Conservation (phyloP, 2,329 filamentous ascomycete species). For the Colletotrichum chlorophyti region DNA sequence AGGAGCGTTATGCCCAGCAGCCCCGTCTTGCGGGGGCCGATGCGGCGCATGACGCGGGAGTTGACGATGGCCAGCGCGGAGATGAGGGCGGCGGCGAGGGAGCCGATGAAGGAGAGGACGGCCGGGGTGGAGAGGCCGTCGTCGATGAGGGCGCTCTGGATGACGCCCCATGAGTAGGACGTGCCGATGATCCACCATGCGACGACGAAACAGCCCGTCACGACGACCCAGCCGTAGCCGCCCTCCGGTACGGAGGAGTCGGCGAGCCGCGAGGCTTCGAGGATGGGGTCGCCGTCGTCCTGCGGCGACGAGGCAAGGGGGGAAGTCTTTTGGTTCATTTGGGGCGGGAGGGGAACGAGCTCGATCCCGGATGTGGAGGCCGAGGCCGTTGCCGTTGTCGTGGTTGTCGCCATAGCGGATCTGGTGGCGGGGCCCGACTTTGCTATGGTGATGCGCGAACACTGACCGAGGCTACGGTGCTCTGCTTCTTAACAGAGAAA, state of each 20-base stretch:
- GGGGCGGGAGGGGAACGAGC: background rate
- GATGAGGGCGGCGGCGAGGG: constrained; percentile 55
- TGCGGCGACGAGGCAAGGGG: background rate
- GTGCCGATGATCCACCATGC: constrained; percentile 65
- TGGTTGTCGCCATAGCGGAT: constrained; percentile 14
- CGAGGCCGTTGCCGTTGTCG: constrained; percentile 1
- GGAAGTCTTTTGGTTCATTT: background rate
- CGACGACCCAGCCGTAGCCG: constrained; percentile 63
- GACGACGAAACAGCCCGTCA: constrained; percentile 55
- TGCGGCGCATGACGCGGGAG: constrained; percentile 53
- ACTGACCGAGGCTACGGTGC: no score
- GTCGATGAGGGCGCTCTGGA: constrained; percentile 63
- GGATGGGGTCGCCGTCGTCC: constrained; percentile 27
- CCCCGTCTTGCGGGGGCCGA: constrained; percentile 55
- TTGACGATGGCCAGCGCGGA: constrained; percentile 59
- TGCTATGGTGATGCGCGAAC: no score
- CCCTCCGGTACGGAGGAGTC: constrained; percentile 58
- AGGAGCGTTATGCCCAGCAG: constrained; percentile 58
- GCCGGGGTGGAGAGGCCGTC: constrained; percentile 54
- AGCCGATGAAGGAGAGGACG: constrained; percentile 66
- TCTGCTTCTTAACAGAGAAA: no score
- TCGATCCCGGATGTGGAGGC: constrained; percentile 17
- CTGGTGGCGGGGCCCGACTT: background rate
- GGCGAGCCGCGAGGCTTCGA: constrained; percentile 51
- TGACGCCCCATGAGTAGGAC: constrained; percentile 65